These are phyloP conservation scores for Debaryomycetaceae sp. DNA, from an alignment of 1,139 yeast species.

Conservation along the genomic window DNA sequence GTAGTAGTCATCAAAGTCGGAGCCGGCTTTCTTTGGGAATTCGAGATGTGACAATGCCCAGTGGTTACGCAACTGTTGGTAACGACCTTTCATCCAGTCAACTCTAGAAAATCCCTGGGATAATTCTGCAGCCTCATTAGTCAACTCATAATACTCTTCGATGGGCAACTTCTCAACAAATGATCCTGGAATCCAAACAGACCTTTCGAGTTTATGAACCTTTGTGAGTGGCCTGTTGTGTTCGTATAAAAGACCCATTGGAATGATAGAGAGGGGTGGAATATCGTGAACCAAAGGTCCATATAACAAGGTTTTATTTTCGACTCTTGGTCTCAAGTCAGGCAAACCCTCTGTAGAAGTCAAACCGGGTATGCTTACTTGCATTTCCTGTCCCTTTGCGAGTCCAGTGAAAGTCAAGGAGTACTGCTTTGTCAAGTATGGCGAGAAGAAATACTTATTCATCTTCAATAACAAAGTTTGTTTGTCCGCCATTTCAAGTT, in stretches of 20 bases:
- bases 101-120: slow-evolving; percentile 70
- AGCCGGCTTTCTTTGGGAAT: slow-evolving; percentile 43
- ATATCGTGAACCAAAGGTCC: slow-evolving; percentile 50
- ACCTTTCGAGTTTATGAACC: slow-evolving; percentile 62
- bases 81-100: slow-evolving; percentile 62
- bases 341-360: slow-evolving; percentile 20
- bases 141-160: slow-evolving; percentile 83
- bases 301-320: slow-evolving; percentile 43
- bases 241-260: slow-evolving; percentile 57
- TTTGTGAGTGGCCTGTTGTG: slow-evolving; percentile 66
- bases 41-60: slow-evolving; percentile 55
- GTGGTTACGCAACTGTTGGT: slow-evolving; percentile 38
- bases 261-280: slow-evolving; percentile 44
- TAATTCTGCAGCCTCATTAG: slow-evolving; percentile 72
- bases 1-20: slow-evolving; percentile 59
- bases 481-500: slow-evolving; percentile 54
- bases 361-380: slow-evolving; percentile 17
- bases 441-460: slow-evolving; percentile 56
- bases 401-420: slow-evolving; percentile 50
- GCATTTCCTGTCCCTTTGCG: slow-evolving; percentile 46
- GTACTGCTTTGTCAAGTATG: slow-evolving; percentile 58
- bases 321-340: slow-evolving; percentile 28
- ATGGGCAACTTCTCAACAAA: slow-evolving; percentile 42
- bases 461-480: slow-evolving; percentile 60
- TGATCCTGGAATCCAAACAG: slow-evolving; percentile 63